Percentiles rank a stretch among this genome's conserved stretches.
These are phyloP conservation scores for Bothriochloa decipiens DNA, from an alignment of 176 grass and related monocot genomes.

Conservation along the genomic window DNA sequence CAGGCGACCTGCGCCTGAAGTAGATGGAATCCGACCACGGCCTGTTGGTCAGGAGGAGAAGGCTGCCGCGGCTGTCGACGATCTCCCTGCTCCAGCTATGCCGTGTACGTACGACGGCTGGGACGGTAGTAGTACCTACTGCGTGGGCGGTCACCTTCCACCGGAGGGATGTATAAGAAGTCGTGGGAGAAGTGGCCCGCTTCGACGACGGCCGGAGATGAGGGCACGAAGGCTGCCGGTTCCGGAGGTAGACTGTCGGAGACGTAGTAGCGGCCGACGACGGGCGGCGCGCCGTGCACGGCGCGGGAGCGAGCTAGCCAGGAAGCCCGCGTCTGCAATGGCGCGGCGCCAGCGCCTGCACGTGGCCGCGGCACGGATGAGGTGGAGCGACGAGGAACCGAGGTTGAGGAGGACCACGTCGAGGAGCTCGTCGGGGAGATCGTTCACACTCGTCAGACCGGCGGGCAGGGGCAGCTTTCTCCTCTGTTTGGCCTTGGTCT, in stretches of 20 bases:
- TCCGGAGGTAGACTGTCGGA: background rate
- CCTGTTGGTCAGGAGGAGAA: background rate
- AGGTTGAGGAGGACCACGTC: background rate
- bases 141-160: background rate
- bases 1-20: background rate
- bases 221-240: background rate
- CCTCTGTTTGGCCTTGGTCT: no score
- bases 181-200: conserved; percentile 3
- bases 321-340: background rate
- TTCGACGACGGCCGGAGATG: background rate
- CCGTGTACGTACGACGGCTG: background rate
- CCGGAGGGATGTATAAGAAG: background rate
- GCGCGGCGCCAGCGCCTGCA: background rate
- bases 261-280: conserved; percentile 26
- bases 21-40: background rate
- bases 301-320: background rate
- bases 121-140: background rate
- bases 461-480: no score
- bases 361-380: background rate
- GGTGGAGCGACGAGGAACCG: background rate
- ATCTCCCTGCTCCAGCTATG: conserved; percentile 9
- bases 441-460: no score
- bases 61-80: conserved; percentile 12
- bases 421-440: background rate
- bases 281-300: background rate